Conservation (phyloP, 1,139 yeast genomes). For the Kodamaea alishanica region DNA sequence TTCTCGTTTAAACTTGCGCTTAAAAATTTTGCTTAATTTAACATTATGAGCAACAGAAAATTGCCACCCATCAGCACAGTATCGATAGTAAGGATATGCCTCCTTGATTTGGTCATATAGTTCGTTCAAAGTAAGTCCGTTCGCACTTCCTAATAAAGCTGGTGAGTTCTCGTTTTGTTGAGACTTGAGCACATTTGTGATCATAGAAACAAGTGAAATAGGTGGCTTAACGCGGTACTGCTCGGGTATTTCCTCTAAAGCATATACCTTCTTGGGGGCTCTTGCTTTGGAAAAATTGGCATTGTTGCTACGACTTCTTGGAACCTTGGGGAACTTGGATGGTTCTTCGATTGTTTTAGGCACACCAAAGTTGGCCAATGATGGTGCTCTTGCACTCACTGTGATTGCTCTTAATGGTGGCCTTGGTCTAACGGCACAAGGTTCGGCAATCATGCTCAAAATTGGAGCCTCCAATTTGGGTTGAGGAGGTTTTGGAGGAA, state of each 20-base stretch:
- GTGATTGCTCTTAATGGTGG: conserved; percentile 27
- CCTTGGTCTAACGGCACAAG: conserved; percentile 16
- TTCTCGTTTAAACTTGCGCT: conserved; percentile 69
- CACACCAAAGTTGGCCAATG: conserved; percentile 29
- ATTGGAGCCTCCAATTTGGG: conserved; percentile 40
- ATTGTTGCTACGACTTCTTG: conserved; percentile 24
- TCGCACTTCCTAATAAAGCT: conserved; percentile 10
- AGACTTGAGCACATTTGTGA: conserved; percentile 72
- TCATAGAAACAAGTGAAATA: conserved; percentile 72
- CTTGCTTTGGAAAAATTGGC: conserved; percentile 25
- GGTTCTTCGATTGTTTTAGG: conserved; percentile 34
- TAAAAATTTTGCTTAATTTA: conserved; percentile 79
- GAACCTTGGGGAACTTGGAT: conserved; percentile 45
- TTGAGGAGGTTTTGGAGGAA: conserved; percentile 31
- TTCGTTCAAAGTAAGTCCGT: conserved; percentile 80
- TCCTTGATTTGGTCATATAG: conserved; percentile 85
- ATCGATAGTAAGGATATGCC: conserved; percentile 83
- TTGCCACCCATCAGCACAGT: conserved; percentile 98
- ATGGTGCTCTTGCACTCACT: conserved; percentile 18
- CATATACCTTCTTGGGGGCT: conserved; percentile 57
- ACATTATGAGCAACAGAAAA: conserved; percentile 86
- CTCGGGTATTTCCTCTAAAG: conserved; percentile 78
- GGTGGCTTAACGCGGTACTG: conserved; percentile 82
- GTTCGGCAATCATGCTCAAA: conserved; percentile 22
- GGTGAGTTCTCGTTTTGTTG: conserved; percentile 40